Evolutionary conservation across 441 rosid genomes (phyloP), one percentile per base, ranked within the genome.

Genomic region (Breynia disticha): DNA sequence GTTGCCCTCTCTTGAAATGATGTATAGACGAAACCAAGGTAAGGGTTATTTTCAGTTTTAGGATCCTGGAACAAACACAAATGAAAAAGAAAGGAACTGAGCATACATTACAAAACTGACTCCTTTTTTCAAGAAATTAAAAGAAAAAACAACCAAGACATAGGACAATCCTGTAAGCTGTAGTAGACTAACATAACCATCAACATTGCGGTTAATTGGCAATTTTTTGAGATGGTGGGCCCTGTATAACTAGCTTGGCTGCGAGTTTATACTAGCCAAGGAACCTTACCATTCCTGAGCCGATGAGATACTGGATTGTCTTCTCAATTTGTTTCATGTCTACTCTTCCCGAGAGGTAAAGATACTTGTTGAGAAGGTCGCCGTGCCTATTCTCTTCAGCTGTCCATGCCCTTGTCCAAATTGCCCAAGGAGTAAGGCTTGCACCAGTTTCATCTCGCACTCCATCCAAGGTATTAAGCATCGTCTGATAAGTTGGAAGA

Each of bases 381-480:
- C 86, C 81, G 24, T 76, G 83, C 13, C 86, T 61, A 52, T 71
- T 83, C 77, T 80, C 87, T 55, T 79, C 85, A 0, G 91, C 87
- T 0, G 87, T 80, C 90, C 87, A 83, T 18, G 72, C 70, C 37
- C 90, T 75, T 6, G 81, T 81, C 87, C 85, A 83, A 9, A 50
- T 1, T 0, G 90, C 90, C 91, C 90, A 83, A 2, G 87, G 79
- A 67, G 62, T 70, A 3, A 13, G 19, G 56, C 83, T 75, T 5
- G 79, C 76, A 17, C 86, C 82, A 1, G 81, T 80, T 60, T 80
- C 81, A 41, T 80, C 86, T 43, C 42, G 65, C 13, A 77, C 77
- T 16, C 75, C 83, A 12, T 80, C 86, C 0, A 80, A 67, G 16
- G 79, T 78, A 56, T 80, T 80, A 45, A 80, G 21, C 67, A 78